Evolutionary conservation across 2,329 filamentous ascomycete species (phyloP).

Genomic region (Colletotrichum musicola): DNA sequence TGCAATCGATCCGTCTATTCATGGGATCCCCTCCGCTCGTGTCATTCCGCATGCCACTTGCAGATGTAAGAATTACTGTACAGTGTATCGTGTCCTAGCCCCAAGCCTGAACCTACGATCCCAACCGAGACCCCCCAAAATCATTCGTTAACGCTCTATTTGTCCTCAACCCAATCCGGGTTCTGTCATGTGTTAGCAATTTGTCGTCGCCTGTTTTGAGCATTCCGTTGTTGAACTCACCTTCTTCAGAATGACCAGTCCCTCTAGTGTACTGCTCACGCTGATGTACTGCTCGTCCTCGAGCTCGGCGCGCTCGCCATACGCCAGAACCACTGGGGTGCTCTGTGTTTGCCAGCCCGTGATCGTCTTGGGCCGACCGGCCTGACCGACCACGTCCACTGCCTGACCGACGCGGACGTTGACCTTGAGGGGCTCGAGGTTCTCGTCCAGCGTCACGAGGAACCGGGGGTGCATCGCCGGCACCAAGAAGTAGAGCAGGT

Average conservation of each 20-base stretch:
- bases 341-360: conserved; percentile 99
- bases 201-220: background rate
- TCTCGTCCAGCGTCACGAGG: conserved; percentile 94
- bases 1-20: conserved; percentile 37
- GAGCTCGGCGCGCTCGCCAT: conserved; percentile 94
- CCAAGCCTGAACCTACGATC: conserved; percentile 38
- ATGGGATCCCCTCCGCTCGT: conserved; percentile 33
- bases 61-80: conserved; percentile 39
- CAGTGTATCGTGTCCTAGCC: conserved; percentile 39
- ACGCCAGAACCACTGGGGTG: conserved; percentile 94
- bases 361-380: conserved; percentile 97
- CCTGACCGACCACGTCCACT: conserved; percentile 97
- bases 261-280: conserved; percentile 91
- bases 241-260: conserved; percentile 96
- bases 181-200: conserved; percentile 54
- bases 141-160: conserved; percentile 48
- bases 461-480: conserved; percentile 98
- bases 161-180: conserved; percentile 66
- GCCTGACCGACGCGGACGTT: conserved; percentile 98
- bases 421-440: conserved; percentile 92
- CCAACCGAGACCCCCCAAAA: conserved; percentile 16
- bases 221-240: conserved; percentile 62
- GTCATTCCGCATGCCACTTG: conserved; percentile 36
- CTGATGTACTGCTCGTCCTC: conserved; percentile 98
- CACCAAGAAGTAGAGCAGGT: conserved; percentile 96